These are phyloP conservation scores for Myriosclerotinia duriaeana DNA, from an alignment of 2,329 filamentous ascomycete species.

Conservation along the genomic window DNA sequence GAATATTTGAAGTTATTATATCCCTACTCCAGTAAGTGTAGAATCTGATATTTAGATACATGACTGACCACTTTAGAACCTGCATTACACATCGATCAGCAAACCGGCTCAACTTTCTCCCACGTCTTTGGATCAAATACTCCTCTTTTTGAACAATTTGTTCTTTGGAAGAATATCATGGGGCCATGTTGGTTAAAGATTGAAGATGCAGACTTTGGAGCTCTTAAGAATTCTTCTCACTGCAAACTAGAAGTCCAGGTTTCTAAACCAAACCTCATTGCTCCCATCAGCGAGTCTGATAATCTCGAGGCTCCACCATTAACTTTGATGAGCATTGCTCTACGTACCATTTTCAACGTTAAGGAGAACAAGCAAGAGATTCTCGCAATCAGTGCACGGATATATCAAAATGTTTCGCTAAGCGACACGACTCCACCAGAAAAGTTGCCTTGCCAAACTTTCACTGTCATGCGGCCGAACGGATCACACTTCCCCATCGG, in stretches of 20 bases:
- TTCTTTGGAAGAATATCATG: conserved; percentile 99
- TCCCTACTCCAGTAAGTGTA: conserved; percentile 71
- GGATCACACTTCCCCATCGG: conserved; percentile 76
- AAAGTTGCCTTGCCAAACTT: conserved; percentile 83
- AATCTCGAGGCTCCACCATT: conserved; percentile 80
- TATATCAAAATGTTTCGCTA: conserved; percentile 88
- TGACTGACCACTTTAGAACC: conserved; percentile 51
- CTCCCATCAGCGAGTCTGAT: conserved; percentile 72
- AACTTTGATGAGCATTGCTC: conserved; percentile 91
- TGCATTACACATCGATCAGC: conserved; percentile 62
- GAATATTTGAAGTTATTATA: conserved; percentile 97
- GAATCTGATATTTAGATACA: not conserved
- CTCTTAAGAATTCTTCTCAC: conserved; percentile 90
- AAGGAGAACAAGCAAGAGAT: conserved; percentile 98
- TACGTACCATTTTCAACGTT: conserved; percentile 84
- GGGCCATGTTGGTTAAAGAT: conserved; percentile 97
- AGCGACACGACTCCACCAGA: conserved; percentile 86
- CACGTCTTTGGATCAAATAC: conserved; percentile 93
- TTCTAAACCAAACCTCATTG: conserved; percentile 73
- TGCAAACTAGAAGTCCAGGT: conserved; percentile 92
- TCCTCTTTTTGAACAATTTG: conserved; percentile 94
- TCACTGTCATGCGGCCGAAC: conserved; percentile 84
- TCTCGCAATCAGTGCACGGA: conserved; percentile 81
- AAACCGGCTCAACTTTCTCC: conserved; percentile 84
- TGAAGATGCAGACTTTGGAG: conserved; percentile 76